Evolutionary conservation across 441 rosid species (phyloP).

Genomic region (Croton setiger): DNA sequence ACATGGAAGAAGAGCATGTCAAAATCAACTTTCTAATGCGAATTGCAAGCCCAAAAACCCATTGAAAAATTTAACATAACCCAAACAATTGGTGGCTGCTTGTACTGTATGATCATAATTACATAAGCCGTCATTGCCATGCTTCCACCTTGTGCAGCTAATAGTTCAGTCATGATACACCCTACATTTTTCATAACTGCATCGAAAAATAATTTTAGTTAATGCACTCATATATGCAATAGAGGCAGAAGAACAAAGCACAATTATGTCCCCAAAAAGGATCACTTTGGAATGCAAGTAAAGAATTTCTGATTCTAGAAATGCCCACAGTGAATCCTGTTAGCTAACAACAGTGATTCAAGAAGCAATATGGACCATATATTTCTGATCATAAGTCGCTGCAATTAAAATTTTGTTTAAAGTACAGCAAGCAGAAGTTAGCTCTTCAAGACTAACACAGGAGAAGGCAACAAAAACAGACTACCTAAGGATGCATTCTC

Average conservation of each 20-base stretch:
- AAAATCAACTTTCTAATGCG: slow-evolving; percentile 18
- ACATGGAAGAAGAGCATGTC: slow-evolving; percentile 10
- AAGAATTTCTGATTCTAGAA: not conserved
- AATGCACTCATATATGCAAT: not conserved
- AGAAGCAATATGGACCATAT: not conserved
- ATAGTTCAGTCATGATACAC: not conserved
- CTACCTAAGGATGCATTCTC: not conserved
- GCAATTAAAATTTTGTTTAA: not conserved
- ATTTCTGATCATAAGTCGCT: no score
- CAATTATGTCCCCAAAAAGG: not conserved
- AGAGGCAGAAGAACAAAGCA: not conserved
- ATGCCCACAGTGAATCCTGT: not conserved
- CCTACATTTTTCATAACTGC: slow-evolving; percentile 10
- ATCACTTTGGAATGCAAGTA: not conserved
- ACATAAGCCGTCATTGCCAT: slow-evolving; percentile 1
- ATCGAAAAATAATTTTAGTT: not conserved
- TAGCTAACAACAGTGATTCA: not conserved
- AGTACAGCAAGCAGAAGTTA: not conserved
- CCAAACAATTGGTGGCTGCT: not conserved
- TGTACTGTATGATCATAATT: not conserved
- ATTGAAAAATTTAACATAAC: not conserved
- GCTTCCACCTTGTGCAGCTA: slow-evolving; percentile 3
- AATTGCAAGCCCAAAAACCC: slow-evolving; percentile 2
- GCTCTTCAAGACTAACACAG: not conserved
- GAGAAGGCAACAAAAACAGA: not conserved